phyloP scores from a whole-genome alignment of 768 basidiomycete species.

The Leucocoprinus sp. region DNA sequence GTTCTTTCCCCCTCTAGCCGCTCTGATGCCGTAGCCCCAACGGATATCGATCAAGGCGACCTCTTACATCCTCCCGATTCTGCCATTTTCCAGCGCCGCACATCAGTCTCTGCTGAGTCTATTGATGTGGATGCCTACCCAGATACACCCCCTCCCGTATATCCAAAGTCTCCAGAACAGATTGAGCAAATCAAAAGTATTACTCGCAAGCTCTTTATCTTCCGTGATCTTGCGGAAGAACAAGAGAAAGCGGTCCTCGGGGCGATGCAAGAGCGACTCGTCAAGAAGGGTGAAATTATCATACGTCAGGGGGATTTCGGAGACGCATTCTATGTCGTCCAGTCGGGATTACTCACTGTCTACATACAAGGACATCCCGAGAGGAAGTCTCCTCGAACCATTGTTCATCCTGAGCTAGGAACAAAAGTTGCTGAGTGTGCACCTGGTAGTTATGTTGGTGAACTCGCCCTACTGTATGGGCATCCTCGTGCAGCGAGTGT shows the following conservation, averaged over 20 bases:
- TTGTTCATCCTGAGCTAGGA: constrained; percentile 65
- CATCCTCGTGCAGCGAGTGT: constrained; percentile 95
- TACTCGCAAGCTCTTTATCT: constrained; percentile 86
- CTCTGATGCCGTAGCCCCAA: constrained; percentile 41
- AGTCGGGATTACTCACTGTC: constrained; percentile 78
- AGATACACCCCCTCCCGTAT: constrained; percentile 65
- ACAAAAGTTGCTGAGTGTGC: constrained; percentile 79
- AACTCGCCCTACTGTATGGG: constrained; percentile 97
- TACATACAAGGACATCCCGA: constrained; percentile 39
- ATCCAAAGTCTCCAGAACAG: constrained; percentile 76
- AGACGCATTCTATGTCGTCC: constrained; percentile 96
- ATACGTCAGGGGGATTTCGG: constrained; percentile 97
- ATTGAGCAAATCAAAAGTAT: constrained; percentile 80
- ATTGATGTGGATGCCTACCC: constrained; percentile 70
- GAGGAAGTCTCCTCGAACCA: constrained; percentile 54
- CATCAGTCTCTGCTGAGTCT: constrained; percentile 94
- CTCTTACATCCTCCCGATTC: constrained; percentile 67
- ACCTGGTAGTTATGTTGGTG: constrained; percentile 86
- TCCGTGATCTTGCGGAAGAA: constrained; percentile 94
- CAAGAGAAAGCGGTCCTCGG: constrained; percentile 88
- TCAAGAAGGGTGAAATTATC: constrained; percentile 73
- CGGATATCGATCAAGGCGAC: constrained; percentile 46
- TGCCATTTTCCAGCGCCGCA: constrained; percentile 82
- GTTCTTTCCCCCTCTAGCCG: constrained; percentile 43
- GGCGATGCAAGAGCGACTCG: constrained; percentile 86